Conservation (phyloP, 306 rosid species). For the Rosa rugosa region DNA sequence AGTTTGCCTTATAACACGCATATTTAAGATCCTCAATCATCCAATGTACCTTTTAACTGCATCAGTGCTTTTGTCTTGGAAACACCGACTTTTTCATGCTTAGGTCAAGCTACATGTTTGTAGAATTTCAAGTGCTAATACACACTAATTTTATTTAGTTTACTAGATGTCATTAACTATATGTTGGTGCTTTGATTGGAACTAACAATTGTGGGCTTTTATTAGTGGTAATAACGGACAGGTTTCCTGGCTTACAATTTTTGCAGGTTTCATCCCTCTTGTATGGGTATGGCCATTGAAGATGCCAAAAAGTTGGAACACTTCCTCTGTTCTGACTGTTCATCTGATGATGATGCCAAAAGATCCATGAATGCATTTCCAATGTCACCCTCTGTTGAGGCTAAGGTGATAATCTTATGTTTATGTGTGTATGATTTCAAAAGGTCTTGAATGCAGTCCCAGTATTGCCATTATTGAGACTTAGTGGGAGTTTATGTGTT, state of each 20-base stretch:
- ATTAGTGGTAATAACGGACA: constrained; percentile 3
- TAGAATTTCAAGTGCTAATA: not conserved
- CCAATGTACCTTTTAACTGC: not conserved
- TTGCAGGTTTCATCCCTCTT: constrained; percentile 69
- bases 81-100: not conserved
- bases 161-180: not conserved
- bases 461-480: not conserved
- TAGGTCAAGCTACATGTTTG: not conserved
- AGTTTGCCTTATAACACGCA: not conserved
- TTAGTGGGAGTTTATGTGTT: not conserved
- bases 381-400: constrained; percentile 48
- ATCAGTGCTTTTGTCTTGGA: not conserved
- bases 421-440: not conserved
- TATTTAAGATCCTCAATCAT: not conserved
- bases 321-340: constrained; percentile 56
- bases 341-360: constrained; percentile 56
- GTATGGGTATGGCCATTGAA: constrained; percentile 69
- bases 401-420: constrained; percentile 37
- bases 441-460: not conserved
- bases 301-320: constrained; percentile 63
- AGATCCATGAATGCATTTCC: constrained; percentile 54
- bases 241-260: constrained; percentile 13
- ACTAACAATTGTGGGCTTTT: not conserved
- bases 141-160: not conserved
- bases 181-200: constrained; percentile 8